These are phyloP conservation scores for Apophysomyces variabilis DNA, from an alignment of 371 early-diverging fungal species.

Conservation along the genomic window DNA sequence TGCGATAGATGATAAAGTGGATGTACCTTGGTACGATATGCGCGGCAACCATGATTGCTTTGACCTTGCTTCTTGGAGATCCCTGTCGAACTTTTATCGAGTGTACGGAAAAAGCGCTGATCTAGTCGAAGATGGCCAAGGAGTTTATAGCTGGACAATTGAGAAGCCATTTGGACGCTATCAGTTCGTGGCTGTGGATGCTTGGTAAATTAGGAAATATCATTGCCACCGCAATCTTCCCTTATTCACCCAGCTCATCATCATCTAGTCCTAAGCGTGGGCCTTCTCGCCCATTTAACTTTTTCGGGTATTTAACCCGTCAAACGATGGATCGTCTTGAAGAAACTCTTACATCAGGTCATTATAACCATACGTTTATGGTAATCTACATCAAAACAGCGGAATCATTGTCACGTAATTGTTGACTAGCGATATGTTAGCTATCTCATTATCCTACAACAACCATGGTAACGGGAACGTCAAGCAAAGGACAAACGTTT, in stretches of 20 bases:
- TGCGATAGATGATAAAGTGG: constrained; percentile 58
- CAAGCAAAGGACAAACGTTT: constrained; percentile 65
- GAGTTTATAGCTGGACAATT: constrained; percentile 62
- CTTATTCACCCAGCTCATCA: neutral
- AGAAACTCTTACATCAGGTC: constrained; percentile 34
- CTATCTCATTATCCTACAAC: constrained; percentile 87
- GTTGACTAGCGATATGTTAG: constrained; percentile 24
- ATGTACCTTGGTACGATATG: constrained; percentile 76
- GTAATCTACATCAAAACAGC: constrained; percentile 29
- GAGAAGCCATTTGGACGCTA: constrained; percentile 72
- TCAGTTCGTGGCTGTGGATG: constrained; percentile 85
- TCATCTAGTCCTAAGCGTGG: constrained; percentile 71
- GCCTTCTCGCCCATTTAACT: constrained; percentile 85
- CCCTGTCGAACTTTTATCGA: constrained; percentile 67
- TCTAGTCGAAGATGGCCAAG: constrained; percentile 54
- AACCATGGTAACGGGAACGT: constrained; percentile 74
- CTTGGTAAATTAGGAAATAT: constrained; percentile 59
- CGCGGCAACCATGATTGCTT: constrained; percentile 91
- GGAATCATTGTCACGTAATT: neutral
- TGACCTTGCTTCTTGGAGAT: constrained; percentile 70
- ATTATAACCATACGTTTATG: constrained; percentile 72
- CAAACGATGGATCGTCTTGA: constrained; percentile 73
- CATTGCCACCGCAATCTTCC: neutral
- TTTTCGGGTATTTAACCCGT: constrained; percentile 84
- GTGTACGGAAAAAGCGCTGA: constrained; percentile 55